These are phyloP conservation scores for Trametes versicolor DNA, from an alignment of 1,284 basidiomycete species.

Conservation along the genomic window DNA sequence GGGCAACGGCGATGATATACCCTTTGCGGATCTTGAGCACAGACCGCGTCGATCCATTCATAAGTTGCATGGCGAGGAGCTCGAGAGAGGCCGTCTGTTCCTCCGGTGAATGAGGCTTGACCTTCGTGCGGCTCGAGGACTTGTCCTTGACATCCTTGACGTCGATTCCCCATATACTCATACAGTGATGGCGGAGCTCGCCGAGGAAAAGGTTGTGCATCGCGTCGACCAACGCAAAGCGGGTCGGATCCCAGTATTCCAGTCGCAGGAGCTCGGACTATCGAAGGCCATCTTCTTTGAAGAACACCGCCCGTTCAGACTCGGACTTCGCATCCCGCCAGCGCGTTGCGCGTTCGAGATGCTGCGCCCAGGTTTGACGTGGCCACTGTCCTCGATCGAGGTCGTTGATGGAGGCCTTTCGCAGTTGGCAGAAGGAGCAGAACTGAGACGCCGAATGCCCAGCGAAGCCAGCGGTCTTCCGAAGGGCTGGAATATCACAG, in stretches of 20 bases:
- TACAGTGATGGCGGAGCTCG: slow-evolving; percentile 18
- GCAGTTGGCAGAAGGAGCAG: slow-evolving; percentile 33
- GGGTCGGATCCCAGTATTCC: slow-evolving; percentile 50
- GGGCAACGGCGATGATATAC: neutral
- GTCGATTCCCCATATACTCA: slow-evolving; percentile 11
- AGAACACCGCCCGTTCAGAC: slow-evolving; percentile 34
- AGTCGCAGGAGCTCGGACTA: slow-evolving; percentile 50
- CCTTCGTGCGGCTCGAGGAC: neutral
- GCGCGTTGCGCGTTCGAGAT: slow-evolving; percentile 27
- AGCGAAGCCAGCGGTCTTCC: slow-evolving; percentile 32
- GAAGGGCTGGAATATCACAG: slow-evolving; percentile 29
- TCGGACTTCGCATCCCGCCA: slow-evolving; percentile 43
- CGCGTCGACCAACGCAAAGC: slow-evolving; percentile 28
- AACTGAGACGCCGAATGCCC: slow-evolving; percentile 24
- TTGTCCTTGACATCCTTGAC: neutral
- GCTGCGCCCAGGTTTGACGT: slow-evolving; percentile 12
- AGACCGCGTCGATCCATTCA: neutral
- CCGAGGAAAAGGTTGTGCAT: slow-evolving; percentile 27
- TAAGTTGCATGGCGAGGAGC: neutral
- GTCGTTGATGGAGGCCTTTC: slow-evolving; percentile 15
- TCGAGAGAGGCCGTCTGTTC: neutral
- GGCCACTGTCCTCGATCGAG: slow-evolving; percentile 27
- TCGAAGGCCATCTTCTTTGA: slow-evolving; percentile 42
- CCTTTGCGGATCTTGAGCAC: neutral
- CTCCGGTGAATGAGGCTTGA: slow-evolving; percentile 5